Base-by-base conservation (phyloP, 371 early-diverging fungal species). In the Mycotypha africana region DNA sequence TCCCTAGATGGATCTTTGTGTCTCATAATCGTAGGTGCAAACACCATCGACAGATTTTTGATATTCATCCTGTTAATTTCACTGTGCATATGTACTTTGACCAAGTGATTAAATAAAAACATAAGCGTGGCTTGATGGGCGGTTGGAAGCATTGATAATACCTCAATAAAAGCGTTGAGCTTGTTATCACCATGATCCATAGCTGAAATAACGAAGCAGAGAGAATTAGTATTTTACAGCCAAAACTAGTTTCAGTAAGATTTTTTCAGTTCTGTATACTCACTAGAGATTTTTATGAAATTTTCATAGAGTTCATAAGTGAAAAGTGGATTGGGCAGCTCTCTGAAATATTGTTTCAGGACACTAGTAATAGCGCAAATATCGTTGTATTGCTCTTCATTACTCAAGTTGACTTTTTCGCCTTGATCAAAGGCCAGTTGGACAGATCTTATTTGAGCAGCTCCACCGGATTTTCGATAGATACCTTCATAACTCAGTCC, bases 281-380 rank as follows among this genome's bases (percentile, higher is more conserved):
- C 65, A 65, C 75, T 46, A 9, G 78, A 63, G 2, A 80, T 75
- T 14, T 82, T 76, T 38, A 93, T 76, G 57, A 94, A 94, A 15
- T 81, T 56, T 3, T 67, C 60, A 55, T 93, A 86, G 7, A 88
- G 67, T 31, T 86, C 84, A 61, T 62, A 86, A 0, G 95, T 92
- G 42, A 98, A 65, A 17, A 98, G 56, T 2, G 98, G 98, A 40
- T 92, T 86, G 0, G 97, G 95, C 54, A 96, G 49, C 30, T 91
- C 91, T 30, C 98, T 80, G 38, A 98, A 81, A 52, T 93, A 98
- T 56, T 95, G 95, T 60, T 95, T 96, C 42, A 98, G 72, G 11
- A 95, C 82, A 48, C 95, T 92, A 2, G 98, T 95, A 16, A 95
- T 79, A 9, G 85, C 76, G 41, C 82, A 74, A 28, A 86, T 74